These are phyloP conservation scores for Salvia miltiorrhiza DNA, from an alignment of 257 asterid species.

Conservation along the genomic window DNA sequence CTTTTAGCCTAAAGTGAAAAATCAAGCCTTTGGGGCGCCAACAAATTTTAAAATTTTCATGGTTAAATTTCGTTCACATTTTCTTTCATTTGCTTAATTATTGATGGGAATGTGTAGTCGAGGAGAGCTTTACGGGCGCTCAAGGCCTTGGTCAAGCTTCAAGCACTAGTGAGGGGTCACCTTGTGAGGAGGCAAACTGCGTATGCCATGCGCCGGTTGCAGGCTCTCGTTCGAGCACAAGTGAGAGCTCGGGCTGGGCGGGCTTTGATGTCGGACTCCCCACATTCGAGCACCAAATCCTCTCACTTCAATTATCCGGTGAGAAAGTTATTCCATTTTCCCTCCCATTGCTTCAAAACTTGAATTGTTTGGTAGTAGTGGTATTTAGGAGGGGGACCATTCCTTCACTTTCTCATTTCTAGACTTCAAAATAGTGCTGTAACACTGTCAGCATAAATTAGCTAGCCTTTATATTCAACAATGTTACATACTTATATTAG, in stretches of 20 bases:
- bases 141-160: slow-evolving; percentile 83
- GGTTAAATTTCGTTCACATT: too few species aligned
- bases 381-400: slow-evolving; percentile 31
- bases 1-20: slow-evolving; percentile 28
- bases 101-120: slow-evolving; percentile 38
- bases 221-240: slow-evolving; percentile 63
- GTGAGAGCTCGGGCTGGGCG: slow-evolving; percentile 59
- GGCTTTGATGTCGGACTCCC: slow-evolving; percentile 43
- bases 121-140: slow-evolving; percentile 82
- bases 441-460: not conserved
- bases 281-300: slow-evolving; percentile 47
- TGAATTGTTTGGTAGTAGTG: slow-evolving; percentile 14
- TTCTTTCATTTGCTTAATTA: too few species aligned
- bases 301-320: slow-evolving; percentile 49
- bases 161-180: slow-evolving; percentile 83
- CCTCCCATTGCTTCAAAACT: slow-evolving; percentile 25
- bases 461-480: not conserved
- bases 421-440: not conserved
- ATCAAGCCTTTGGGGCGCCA: slow-evolving; percentile 39
- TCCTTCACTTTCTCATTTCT: slow-evolving; percentile 14
- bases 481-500: not conserved
- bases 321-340: slow-evolving; percentile 17
- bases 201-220: slow-evolving; percentile 44
- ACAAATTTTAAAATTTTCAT: slow-evolving; percentile 16
- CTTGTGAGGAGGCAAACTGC: slow-evolving; percentile 72